Evolutionary conservation across 306 rosid species (phyloP), one percentile per base, ranked within the genome.

Genomic region (Oemleria cerasiformis): DNA sequence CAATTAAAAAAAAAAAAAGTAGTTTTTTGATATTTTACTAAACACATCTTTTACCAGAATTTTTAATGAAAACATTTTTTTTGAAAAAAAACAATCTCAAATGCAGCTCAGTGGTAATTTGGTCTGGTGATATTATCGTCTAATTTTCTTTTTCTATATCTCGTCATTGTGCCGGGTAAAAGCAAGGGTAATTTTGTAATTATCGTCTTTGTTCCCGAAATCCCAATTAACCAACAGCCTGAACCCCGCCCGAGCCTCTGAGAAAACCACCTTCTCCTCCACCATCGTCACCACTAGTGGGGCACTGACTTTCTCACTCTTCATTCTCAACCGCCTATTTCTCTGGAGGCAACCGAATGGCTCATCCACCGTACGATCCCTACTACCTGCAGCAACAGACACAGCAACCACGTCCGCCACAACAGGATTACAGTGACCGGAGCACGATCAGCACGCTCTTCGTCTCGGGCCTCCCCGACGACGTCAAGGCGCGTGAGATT

Each of bases 381-480:
- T 88, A 89, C 80, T 89, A 80, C 80, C 71, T 81, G 50, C 87
- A 82, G 77, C 92, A 80, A 43, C 96, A 78, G 63, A 90, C 14
- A 19, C 75, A 62, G 21, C 61, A 38, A 19, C 77, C 66, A 5
- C 67, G 6, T 7, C 56, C 45, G 9, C 71, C 47, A 17, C 74
- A 77, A 7, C 75, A 67, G 45, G 75, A 51, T 36, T 64, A 65
- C 75, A 66, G 82, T 51, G 92, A 87, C 59, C 86, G 89, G 72
- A 82, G 82, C 78, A 67, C 71, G 72, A 89, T 94, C 76, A 91
- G 91, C 79, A 91, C 98, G 21, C 96, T 94, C 67, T 94, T 94
- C 84, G 87, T 94, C 65, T 94, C 98, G 5, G 98, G 98, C 40
- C 92, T 94, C 74, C 98, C 98, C 1, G 98, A 91, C 85, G 98